phyloP scores from a whole-genome alignment of 2,329 filamentous ascomycete species.

The Verticillium isaacii region DNA sequence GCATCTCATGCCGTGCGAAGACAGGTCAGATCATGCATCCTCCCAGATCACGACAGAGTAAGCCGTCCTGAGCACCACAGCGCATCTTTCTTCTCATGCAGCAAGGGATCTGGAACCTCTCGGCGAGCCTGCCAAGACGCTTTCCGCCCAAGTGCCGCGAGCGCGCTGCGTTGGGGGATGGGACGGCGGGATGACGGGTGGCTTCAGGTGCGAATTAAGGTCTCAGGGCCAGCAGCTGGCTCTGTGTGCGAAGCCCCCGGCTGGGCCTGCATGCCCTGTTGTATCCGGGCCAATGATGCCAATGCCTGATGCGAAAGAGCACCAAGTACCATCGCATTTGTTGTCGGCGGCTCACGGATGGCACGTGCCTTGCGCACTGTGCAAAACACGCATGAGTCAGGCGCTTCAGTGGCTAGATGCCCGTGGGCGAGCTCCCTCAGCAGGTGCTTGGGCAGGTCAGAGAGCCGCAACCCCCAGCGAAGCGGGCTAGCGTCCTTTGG shows the following conservation, averaged over 20 bases:
- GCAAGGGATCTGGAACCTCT: neutral
- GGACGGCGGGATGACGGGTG: neutral
- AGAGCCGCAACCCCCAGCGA: neutral
- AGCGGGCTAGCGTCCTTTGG: no score
- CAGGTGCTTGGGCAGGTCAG: neutral
- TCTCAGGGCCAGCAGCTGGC: neutral
- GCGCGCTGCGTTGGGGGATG: neutral
- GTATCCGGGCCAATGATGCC: neutral
- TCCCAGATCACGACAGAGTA: no score
- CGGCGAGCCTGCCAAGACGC: neutral
- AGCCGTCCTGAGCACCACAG: no score
- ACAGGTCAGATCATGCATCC: no score
- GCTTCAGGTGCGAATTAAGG: neutral
- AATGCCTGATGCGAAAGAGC: neutral
- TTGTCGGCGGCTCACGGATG: neutral
- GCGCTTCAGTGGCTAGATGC: neutral
- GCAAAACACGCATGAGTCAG: neutral
- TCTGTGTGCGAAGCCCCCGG: neutral
- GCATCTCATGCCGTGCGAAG: no score
- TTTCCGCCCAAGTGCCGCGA: neutral
- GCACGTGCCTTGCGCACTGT: neutral
- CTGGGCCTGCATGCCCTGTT: neutral
- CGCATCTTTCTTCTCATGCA: neutral
- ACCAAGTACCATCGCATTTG: neutral
- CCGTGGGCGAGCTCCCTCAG: no score